phyloP scores from a whole-genome alignment of 2,329 filamentous ascomycete species.

The Pseudogymnoascus sp. region DNA sequence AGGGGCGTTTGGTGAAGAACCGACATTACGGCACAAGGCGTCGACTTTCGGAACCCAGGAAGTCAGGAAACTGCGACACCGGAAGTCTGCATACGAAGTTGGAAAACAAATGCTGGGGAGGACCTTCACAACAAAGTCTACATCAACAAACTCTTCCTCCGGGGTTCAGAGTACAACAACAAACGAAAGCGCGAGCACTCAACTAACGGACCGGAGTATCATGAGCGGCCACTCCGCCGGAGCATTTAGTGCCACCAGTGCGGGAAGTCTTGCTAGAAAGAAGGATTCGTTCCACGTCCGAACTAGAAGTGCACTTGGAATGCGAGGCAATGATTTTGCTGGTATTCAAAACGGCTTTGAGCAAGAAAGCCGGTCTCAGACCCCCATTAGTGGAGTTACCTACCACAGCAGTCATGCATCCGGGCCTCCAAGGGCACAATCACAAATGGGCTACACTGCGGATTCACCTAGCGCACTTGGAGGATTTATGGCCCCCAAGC shows the following conservation, averaged over 20 bases:
- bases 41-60: conserved; percentile 1
- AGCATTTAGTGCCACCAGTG: conserved; percentile 89
- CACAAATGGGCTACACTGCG: conserved; percentile 56
- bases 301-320: conserved; percentile 59
- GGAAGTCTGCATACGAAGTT: conserved; percentile 75
- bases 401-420: conserved; percentile 81
- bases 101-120: conserved; percentile 62
- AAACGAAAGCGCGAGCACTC: conserved; percentile 60
- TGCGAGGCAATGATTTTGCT: conserved; percentile 40
- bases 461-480: conserved; percentile 68
- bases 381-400: conserved; percentile 69
- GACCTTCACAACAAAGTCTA: conserved; percentile 85
- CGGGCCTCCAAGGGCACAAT: conserved; percentile 46
- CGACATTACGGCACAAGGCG: conserved; percentile 12
- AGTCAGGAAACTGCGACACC: conserved; percentile 44
- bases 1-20: conserved; percentile 33
- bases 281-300: conserved; percentile 43
- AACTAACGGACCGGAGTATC: conserved; percentile 73
- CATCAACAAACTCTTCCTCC: conserved; percentile 68
- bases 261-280: conserved; percentile 81
- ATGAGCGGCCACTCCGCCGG: conserved; percentile 93
- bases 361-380: conserved; percentile 47
- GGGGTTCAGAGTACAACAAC: conserved; percentile 62
- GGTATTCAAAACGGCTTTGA: conserved; percentile 31
- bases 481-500: conserved; percentile 67